Conservation (phyloP, 2,329 filamentous ascomycete genomes). For the Fusarium secorum region DNA sequence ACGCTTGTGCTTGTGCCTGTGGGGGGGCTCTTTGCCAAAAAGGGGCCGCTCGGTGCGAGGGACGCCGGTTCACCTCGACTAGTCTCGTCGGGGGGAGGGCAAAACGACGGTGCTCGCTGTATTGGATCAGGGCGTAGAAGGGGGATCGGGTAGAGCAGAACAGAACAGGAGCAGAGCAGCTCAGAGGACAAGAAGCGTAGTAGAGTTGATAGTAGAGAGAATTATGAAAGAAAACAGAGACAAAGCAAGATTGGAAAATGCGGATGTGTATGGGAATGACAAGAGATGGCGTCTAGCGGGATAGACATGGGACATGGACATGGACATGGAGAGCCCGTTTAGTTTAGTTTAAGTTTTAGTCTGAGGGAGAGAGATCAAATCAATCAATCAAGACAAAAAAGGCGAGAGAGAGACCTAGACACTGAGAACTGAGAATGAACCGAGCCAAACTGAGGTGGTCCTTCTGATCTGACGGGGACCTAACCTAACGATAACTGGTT, state of each 20-base stretch:
- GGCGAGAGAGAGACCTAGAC: conserved; percentile 5
- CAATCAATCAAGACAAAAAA: conserved; percentile 11
- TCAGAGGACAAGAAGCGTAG: background rate
- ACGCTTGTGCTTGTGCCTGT: conserved; percentile 38
- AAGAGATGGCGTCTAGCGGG: conserved; percentile 23
- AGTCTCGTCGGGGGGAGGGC: conserved; percentile 25
- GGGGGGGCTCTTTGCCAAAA: conserved; percentile 41
- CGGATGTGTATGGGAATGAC: conserved; percentile 35
- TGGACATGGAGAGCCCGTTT: conserved; percentile 22
- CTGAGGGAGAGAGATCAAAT: conserved; percentile 35
- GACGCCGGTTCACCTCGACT: conserved; percentile 42
- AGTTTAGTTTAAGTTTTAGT: conserved; percentile 18
- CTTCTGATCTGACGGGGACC: conserved; percentile 31
- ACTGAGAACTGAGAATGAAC: background rate
- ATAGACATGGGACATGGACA: conserved; percentile 15
- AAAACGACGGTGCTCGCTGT: conserved; percentile 13
- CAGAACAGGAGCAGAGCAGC: background rate
- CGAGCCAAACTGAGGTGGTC: conserved; percentile 11
- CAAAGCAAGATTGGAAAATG: conserved; percentile 31
- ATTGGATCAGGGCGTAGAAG: background rate
- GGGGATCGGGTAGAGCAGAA: background rate
- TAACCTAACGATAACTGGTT: conserved; percentile 6
- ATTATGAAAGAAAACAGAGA: conserved; percentile 32
- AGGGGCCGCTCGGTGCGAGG: conserved; percentile 44
- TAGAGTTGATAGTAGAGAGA: conserved; percentile 30